Percentiles rank a stretch among this genome's conserved stretches.
Evolutionary conservation across 1,284 basidiomycete species (phyloP).

Genomic region (Agroathelia rolfsii): DNA sequence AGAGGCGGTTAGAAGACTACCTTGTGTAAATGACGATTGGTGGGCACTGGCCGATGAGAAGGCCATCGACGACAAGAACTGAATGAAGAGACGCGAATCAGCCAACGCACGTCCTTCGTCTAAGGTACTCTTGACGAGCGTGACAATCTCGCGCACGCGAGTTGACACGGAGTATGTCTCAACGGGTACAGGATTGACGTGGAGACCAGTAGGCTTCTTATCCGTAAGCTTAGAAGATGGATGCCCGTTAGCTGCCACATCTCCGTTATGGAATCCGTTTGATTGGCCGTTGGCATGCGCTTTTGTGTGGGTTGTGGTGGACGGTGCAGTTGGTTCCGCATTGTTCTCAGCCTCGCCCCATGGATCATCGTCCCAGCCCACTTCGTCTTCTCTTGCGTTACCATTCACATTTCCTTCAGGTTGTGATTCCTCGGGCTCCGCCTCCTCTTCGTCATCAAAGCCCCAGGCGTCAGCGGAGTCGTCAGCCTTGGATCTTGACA

Average conservation of each 20-base stretch:
- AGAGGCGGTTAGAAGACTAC: slow-evolving; percentile 47
- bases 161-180: slow-evolving; percentile 53
- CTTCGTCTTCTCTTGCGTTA: slow-evolving; percentile 14
- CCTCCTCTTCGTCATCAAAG: slow-evolving; percentile 21
- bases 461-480: slow-evolving; percentile 26
- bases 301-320: slow-evolving; percentile 39
- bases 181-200: slow-evolving; percentile 21
- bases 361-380: slow-evolving; percentile 33
- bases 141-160: slow-evolving; percentile 45
- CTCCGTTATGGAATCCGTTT: slow-evolving; percentile 12
- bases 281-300: slow-evolving; percentile 25
- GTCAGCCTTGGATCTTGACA: slow-evolving; percentile 14
- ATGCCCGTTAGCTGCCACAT: slow-evolving; percentile 10
- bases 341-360: slow-evolving; percentile 62
- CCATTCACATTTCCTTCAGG: slow-evolving; percentile 14
- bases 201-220: slow-evolving; percentile 14
- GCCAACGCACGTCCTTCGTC: slow-evolving; percentile 49
- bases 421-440: slow-evolving; percentile 13
- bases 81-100: slow-evolving; percentile 40
- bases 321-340: slow-evolving; percentile 11
- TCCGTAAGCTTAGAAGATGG: slow-evolving; percentile 10
- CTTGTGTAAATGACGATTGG: slow-evolving; percentile 25
- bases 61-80: too few species aligned
- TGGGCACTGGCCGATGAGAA: too few species aligned
- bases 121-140: slow-evolving; percentile 47